A percentile compares a stretch with the other conserved stretches of the same genome.
phyloP scores from a whole-genome alignment of 495 filamentous ascomycete species.

The Eremomyces bilateralis region DNA sequence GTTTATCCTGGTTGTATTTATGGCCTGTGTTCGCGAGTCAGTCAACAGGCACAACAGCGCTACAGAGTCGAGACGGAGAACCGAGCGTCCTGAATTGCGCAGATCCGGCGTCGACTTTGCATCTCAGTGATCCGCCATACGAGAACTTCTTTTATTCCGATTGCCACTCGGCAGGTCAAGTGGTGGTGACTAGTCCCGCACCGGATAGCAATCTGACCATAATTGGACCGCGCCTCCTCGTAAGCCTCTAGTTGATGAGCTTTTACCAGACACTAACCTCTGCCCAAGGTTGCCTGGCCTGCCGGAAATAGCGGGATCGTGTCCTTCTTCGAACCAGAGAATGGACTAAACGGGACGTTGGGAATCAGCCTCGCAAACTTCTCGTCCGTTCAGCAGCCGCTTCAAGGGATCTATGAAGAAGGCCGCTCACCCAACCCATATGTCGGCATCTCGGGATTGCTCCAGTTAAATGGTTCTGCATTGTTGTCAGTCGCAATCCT shows the following conservation, averaged over 20 bases:
- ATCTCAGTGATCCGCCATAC: slow-evolving; percentile 27
- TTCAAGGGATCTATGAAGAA: slow-evolving; percentile 20
- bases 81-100: too few relatives aligned
- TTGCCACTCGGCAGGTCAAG: slow-evolving; percentile 33
- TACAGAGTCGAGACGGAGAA: too few relatives aligned
- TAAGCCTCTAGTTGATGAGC: not conserved
- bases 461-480: slow-evolving; percentile 35
- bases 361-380: slow-evolving; percentile 28
- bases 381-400: slow-evolving; percentile 14
- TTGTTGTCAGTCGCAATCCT: slow-evolving; percentile 30
- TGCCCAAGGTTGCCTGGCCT: slow-evolving; percentile 31
- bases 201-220: slow-evolving; percentile 29
- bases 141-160: slow-evolving; percentile 38
- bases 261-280: not conserved
- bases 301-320: slow-evolving; percentile 39
- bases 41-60: too few relatives aligned
- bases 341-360: slow-evolving; percentile 31
- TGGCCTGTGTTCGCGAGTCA: too few relatives aligned
- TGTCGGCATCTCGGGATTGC: slow-evolving; percentile 28
- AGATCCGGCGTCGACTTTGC: slow-evolving; percentile 4
- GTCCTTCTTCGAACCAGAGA: slow-evolving; percentile 30
- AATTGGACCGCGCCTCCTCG: slow-evolving; percentile 31
- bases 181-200: slow-evolving; percentile 34
- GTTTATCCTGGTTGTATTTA: too few relatives aligned
- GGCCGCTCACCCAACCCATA: slow-evolving; percentile 17